Conservation (phyloP, 768 basidiomycete species). For the Polyporus arcularius region DNA sequence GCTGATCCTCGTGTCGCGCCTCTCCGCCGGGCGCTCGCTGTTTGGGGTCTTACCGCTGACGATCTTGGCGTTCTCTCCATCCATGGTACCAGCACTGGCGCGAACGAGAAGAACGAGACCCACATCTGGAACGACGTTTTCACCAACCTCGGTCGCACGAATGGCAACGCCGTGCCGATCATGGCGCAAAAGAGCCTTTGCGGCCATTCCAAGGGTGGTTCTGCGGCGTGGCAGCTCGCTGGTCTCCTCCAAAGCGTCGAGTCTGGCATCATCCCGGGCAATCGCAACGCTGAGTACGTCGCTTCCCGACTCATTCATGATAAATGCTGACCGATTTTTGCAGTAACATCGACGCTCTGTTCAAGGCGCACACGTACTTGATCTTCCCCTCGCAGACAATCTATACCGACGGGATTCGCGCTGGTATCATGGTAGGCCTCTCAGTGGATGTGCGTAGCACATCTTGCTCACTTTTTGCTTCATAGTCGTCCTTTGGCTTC, state of each 20-base stretch:
- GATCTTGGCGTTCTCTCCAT: conserved; percentile 90
- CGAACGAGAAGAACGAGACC: conserved; percentile 97
- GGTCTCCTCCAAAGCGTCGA: conserved; percentile 86
- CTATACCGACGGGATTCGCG: conserved; percentile 88
- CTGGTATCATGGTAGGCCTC: conserved; percentile 77
- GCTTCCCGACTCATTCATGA: neutral
- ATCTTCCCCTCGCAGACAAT: conserved; percentile 98
- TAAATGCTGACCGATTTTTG: neutral
- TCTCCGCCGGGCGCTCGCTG: conserved; percentile 91
- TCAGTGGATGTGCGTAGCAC: neutral
- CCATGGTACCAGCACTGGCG: conserved; percentile 85
- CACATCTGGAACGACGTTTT: conserved; percentile 96
- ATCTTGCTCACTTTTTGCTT: conserved; percentile 14
- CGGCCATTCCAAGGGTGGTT: conserved; percentile 97
- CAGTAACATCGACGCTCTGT: conserved; percentile 91
- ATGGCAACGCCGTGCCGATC: conserved; percentile 95
- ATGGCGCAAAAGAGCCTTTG: conserved; percentile 97
- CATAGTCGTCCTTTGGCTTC: conserved; percentile 92
- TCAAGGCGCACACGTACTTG: conserved; percentile 85
- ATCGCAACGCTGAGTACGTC: conserved; percentile 93
- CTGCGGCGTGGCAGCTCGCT: conserved; percentile 97
- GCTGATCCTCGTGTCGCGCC: conserved; percentile 84
- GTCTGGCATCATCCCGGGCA: conserved; percentile 90
- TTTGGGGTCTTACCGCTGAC: conserved; percentile 94
- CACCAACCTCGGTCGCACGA: conserved; percentile 82